Percentiles rank a stretch among this genome's conserved stretches.
These are phyloP conservation scores for Fusarium coffeatum DNA, from an alignment of 2,329 filamentous ascomycete species.

Conservation along the genomic window DNA sequence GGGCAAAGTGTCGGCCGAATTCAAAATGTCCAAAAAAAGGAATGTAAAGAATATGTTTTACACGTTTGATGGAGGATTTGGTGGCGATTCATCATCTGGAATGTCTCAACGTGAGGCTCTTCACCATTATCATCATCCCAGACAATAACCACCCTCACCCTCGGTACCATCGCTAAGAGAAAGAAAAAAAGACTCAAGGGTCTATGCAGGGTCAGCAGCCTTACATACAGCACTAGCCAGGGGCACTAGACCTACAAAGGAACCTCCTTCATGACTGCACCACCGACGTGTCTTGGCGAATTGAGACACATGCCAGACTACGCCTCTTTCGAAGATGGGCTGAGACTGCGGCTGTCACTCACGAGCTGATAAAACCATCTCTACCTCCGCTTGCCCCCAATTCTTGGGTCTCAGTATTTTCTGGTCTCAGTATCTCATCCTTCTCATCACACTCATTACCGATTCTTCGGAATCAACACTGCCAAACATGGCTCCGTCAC, in stretches of 20 bases:
- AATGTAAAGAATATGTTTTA: too few relatives aligned
- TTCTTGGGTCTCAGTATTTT: not conserved
- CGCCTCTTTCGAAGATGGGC: slow-evolving; percentile 19
- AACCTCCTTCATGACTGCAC: not conserved
- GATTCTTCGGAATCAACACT: not conserved
- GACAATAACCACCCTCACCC: not conserved
- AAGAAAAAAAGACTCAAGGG: not conserved
- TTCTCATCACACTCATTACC: not conserved
- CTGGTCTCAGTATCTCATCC: not conserved
- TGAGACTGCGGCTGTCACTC: slow-evolving; percentile 2
- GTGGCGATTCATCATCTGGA: not conserved
- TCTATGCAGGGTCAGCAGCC: slow-evolving; percentile 19
- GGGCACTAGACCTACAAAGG: slow-evolving; percentile 4
- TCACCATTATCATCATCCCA: not conserved
- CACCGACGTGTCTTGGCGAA: not conserved
- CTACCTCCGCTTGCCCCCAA: not conserved
- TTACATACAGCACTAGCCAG: slow-evolving; percentile 34
- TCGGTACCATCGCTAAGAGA: not conserved
- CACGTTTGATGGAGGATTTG: too few relatives aligned
- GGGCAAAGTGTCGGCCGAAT: not conserved
- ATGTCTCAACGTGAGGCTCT: not conserved
- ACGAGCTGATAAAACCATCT: slow-evolving; percentile 21
- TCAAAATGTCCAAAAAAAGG: not conserved
- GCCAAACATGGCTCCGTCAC: slow-evolving; percentile 41
- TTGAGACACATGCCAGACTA: slow-evolving; percentile 39